Evolutionary conservation across 345 rosid species (phyloP).

Genomic region (Isatis tinctoria): DNA sequence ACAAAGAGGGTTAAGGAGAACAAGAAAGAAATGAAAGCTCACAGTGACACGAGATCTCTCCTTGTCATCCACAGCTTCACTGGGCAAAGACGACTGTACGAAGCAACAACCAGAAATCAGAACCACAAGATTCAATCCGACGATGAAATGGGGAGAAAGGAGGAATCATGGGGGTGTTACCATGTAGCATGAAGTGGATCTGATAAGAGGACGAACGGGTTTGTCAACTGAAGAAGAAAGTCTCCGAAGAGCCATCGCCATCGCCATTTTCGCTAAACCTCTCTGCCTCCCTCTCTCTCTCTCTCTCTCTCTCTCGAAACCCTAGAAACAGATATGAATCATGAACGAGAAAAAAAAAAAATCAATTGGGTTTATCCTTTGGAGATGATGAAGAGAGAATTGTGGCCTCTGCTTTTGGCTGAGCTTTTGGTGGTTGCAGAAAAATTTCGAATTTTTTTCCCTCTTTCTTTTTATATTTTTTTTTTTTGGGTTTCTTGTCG

Average conservation of each 20-base stretch:
- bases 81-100: conserved; percentile 79
- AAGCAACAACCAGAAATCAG: conserved; percentile 8
- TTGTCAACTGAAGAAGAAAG: conserved; percentile 81
- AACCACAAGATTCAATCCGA: neutral
- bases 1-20: neutral
- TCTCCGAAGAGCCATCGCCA: conserved; percentile 95
- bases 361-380: conserved; percentile 10
- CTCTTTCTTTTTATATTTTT: conserved; percentile 1
- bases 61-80: conserved; percentile 88
- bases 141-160: neutral
- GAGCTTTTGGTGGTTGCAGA: conserved; percentile 42
- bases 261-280: conserved; percentile 48
- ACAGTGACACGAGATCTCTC: conserved; percentile 70
- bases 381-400: conserved; percentile 16
- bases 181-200: conserved; percentile 61
- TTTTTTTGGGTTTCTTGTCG: conserved; percentile 7
- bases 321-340: conserved; percentile 20
- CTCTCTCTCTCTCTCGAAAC: neutral
- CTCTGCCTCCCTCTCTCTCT: neutral
- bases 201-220: conserved; percentile 77
- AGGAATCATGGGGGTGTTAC: conserved; percentile 26
- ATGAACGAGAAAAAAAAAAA: neutral
- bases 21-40: conserved; percentile 15
- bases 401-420: conserved; percentile 36
- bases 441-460: conserved; percentile 17